Evolutionary conservation across 306 rosid species (phyloP), one percentile per base, ranked within the genome.

Genomic region (Astragalus glycyphyllos): DNA sequence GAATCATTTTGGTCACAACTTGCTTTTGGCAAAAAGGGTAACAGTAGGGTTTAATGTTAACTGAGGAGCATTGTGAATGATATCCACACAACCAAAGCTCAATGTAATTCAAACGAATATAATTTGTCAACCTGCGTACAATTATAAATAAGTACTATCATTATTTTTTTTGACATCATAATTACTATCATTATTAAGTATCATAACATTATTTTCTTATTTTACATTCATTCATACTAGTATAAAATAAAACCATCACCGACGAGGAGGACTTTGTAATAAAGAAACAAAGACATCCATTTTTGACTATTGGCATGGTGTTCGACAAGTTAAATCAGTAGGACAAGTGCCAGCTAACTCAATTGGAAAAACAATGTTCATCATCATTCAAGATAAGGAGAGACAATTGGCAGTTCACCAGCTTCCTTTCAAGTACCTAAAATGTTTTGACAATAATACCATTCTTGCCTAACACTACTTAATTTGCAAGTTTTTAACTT

Each of bases 261-360:
- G 61, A 47, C 35, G 69, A 57, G 23, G 37, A 40, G 23, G 37
- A 40, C 8, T 4, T 6, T 46, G 37, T 57, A 47, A 58, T 58
- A 37, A 59, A 59, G 58, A 15, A 16, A 50, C 14, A 20, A 76
- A 50, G 55, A 50, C 48, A n/a, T 29, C 41, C 55, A 13, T 37
- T 58, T 68, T 76, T 58, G 45, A 59, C 75, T 8, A 38, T 60
- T 59, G 63, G 38, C 6, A 49, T 44, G 23, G 47, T 67, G 46
- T 2, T 67, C 48, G 75, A 68, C 56, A 67, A 15, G 58, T 59
- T 47, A 23, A 50, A 58, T 54, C 5, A 42, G 73, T 23, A 71
- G 73, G 71, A 70, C 81, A 77, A 13, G 9, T 71, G 68, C 63
- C 77, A 77, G 68, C 82, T 63, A 71, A 35, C 72, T 57, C 56